phyloP scores from a whole-genome alignment of 2,329 filamentous ascomycete genomes.

The Penicillium sp. region DNA sequence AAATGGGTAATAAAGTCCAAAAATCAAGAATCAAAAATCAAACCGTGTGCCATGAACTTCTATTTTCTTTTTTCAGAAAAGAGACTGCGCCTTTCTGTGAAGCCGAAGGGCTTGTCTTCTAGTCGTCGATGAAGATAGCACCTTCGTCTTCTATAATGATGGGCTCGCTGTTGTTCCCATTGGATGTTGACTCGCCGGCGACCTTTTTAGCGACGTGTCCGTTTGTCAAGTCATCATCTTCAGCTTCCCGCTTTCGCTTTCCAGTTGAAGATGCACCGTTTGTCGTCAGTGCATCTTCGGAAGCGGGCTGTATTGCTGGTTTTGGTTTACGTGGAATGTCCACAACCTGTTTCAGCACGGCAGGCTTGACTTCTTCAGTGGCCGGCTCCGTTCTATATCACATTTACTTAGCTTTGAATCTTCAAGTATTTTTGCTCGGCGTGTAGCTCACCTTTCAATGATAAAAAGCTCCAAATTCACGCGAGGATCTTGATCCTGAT shows the following conservation, averaged over 20 bases:
- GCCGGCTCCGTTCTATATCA: conserved; percentile 29
- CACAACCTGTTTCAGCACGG: conserved; percentile 41
- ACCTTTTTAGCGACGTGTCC: conserved; percentile 42
- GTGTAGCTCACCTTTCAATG: conserved; percentile 40
- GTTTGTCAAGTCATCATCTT: conserved; percentile 40
- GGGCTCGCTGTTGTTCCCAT: conserved; percentile 41
- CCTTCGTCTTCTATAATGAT: conserved; percentile 56
- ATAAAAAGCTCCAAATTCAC: conserved; percentile 72
- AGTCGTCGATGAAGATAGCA: conserved; percentile 68
- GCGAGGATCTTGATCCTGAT: conserved; percentile 62
- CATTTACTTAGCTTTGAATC: conserved; percentile 10
- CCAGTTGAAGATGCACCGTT: conserved; percentile 27
- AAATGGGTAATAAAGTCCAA: neutral
- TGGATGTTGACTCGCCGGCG: conserved; percentile 36
- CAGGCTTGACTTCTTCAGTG: conserved; percentile 40
- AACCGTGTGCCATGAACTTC: neutral
- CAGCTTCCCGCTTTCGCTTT: conserved; percentile 49
- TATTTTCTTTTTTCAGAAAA: neutral
- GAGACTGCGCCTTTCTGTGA: neutral
- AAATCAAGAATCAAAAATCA: neutral
- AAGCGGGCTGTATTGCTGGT: conserved; percentile 29
- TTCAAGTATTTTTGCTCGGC: neutral
- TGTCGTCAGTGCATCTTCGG: conserved; percentile 21
- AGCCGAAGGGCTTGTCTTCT: conserved; percentile 19
- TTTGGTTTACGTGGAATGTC: conserved; percentile 52